Conservation (phyloP, 495 filamentous ascomycete genomes). For the Hypoxylon trugodes region DNA sequence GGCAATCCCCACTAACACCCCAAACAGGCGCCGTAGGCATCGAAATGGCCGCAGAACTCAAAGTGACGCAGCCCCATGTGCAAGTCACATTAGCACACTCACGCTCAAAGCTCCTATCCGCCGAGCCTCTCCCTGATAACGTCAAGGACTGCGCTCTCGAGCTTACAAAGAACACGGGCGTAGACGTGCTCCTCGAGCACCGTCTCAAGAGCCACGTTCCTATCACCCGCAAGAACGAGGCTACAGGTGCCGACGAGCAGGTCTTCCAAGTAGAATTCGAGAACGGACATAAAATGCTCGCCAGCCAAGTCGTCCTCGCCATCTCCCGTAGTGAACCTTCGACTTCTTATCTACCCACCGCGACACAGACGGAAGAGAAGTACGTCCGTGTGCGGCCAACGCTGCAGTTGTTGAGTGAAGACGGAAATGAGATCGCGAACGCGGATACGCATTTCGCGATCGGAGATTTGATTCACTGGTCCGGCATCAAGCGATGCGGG, state of each 20-base stretch:
- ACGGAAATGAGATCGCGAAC: conserved; percentile 59
- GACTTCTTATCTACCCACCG: conserved; percentile 60
- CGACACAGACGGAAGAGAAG: conserved; percentile 60
- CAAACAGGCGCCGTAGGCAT: conserved; percentile 71
- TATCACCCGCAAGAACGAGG: conserved; percentile 32
- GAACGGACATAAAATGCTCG: conserved; percentile 60
- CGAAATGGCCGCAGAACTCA: conserved; percentile 75
- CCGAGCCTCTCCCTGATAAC: conserved; percentile 72
- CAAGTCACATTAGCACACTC: conserved; percentile 75
- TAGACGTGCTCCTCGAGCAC: conserved; percentile 63
- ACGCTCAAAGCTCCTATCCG: conserved; percentile 66
- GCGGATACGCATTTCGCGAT: conserved; percentile 65
- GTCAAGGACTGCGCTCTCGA: conserved; percentile 63
- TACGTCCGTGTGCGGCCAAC: conserved; percentile 63
- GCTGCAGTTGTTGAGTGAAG: conserved; percentile 57
- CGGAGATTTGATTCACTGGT: conserved; percentile 65
- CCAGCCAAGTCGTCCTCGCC: conserved; percentile 67
- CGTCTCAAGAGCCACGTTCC: conserved; percentile 53
- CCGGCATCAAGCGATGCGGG: conserved; percentile 76
- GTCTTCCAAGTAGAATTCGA: conserved; percentile 59
- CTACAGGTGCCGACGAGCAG: conserved; percentile 35
- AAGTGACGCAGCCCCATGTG: conserved; percentile 62
- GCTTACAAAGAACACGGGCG: conserved; percentile 61
- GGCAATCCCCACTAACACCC: not conserved
- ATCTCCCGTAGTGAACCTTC: conserved; percentile 64